phyloP scores from a whole-genome alignment of 331 rosid genomes.

The Ulmus americana region DNA sequence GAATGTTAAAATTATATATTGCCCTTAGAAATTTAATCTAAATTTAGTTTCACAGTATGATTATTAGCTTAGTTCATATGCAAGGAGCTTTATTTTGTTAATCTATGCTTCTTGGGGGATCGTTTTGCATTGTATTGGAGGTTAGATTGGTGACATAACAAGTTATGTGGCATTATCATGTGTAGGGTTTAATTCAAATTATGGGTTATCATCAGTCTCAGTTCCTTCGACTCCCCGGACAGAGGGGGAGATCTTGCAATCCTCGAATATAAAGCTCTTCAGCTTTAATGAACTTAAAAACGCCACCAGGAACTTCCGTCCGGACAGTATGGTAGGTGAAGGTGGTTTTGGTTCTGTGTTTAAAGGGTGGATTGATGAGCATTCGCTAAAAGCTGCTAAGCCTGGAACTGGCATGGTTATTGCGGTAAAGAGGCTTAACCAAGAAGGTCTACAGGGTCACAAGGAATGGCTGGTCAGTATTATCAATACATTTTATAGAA shows the following conservation, averaged over 20 bases:
- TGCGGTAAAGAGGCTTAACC: slow-evolving; percentile 86
- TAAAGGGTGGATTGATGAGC: slow-evolving; percentile 86
- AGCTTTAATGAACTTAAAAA: slow-evolving; percentile 56
- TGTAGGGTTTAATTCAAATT: slow-evolving; percentile 39
- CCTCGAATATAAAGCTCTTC: slow-evolving; percentile 68
- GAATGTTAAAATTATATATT: too few species aligned
- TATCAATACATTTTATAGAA: not conserved
- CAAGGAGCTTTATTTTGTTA: too few species aligned
- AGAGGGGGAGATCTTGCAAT: slow-evolving; percentile 79
- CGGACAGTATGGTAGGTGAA: slow-evolving; percentile 85
- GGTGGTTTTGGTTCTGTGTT: slow-evolving; percentile 90
- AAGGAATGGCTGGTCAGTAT: slow-evolving; percentile 90
- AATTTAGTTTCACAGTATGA: too few species aligned
- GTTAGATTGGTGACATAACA: too few species aligned
- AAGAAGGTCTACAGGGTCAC: slow-evolving; percentile 88
- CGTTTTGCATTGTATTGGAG: too few species aligned
- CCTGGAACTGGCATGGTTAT: slow-evolving; percentile 79
- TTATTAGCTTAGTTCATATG: too few species aligned
- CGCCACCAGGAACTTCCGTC: slow-evolving; percentile 90
- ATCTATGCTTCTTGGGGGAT: too few species aligned
- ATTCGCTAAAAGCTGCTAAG: slow-evolving; percentile 52
- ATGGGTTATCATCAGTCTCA: slow-evolving; percentile 36
- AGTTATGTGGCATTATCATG: not conserved
- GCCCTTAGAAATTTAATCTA: too few species aligned
- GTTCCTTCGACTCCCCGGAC: slow-evolving; percentile 69